Evolutionary conservation across 2,329 filamentous ascomycete genomes (phyloP).

Genomic region (Claviceps sp.): DNA sequence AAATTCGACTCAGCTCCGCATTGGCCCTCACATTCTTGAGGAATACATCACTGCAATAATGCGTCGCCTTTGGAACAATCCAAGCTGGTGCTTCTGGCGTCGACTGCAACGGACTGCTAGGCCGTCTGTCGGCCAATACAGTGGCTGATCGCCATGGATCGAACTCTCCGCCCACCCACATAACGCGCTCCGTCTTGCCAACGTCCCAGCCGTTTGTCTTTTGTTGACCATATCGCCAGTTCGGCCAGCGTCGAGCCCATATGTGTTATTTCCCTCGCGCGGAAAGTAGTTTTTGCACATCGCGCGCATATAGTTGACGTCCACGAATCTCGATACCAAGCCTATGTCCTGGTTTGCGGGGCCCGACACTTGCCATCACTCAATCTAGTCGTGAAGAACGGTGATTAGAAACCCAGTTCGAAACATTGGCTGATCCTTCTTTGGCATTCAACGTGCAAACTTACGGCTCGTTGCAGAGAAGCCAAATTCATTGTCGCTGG

Average conservation of each 20-base stretch:
- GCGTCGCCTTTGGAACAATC: slow-evolving; percentile 38
- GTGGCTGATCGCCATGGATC: slow-evolving; percentile 46
- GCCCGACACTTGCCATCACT: too few species aligned
- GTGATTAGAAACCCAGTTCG: background rate
- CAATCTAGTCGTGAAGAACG: background rate
- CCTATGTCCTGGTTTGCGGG: too few species aligned
- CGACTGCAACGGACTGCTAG: slow-evolving; percentile 39
- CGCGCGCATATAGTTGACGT: slow-evolving; percentile 36
- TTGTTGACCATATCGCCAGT: slow-evolving; percentile 30
- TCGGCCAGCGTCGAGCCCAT: slow-evolving; percentile 14
- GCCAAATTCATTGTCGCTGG: slow-evolving; percentile 42
- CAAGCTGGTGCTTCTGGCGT: slow-evolving; percentile 32
- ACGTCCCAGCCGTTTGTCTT: slow-evolving; percentile 43
- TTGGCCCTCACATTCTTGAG: slow-evolving; percentile 25
- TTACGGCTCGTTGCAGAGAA: slow-evolving; percentile 47
- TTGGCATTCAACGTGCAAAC: slow-evolving; percentile 7
- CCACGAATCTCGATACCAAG: too few species aligned
- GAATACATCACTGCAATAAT: slow-evolving; percentile 44
- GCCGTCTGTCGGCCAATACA: slow-evolving; percentile 38
- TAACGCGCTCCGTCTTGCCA: slow-evolving; percentile 36
- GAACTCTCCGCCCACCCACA: slow-evolving; percentile 44
- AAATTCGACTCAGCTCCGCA: slow-evolving; percentile 3
- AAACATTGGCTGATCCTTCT: background rate
- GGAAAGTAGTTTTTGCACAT: slow-evolving; percentile 46
- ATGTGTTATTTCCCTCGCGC: slow-evolving; percentile 17